A percentile compares a stretch with the other conserved stretches of the same genome.
phyloP scores from a whole-genome alignment of 805 yeast species.

The Myxozyma nipponensis region DNA sequence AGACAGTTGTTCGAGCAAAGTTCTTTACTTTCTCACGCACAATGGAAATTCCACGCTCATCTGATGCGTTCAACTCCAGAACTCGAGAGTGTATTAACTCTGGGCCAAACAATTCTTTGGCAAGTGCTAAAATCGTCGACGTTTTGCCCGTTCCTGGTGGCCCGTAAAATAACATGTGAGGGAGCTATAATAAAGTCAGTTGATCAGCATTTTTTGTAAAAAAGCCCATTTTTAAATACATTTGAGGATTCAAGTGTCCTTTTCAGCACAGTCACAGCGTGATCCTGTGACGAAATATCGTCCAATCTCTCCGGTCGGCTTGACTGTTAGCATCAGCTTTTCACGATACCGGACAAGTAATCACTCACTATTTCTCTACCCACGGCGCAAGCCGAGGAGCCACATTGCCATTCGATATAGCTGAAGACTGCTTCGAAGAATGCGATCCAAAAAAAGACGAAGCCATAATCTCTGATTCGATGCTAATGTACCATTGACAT shows the following conservation, averaged over 20 bases:
- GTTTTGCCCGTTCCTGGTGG: constrained; percentile 95
- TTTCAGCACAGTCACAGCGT: constrained; percentile 77
- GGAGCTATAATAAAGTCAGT: constrained; percentile 41
- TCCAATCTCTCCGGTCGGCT: constrained; percentile 80
- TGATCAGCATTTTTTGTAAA: neutral
- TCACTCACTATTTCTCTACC: constrained; percentile 76
- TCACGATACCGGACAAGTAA: neutral
- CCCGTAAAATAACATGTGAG: constrained; percentile 89
- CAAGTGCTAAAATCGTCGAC: constrained; percentile 78
- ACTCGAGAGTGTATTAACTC: constrained; percentile 63
- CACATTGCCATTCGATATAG: neutral
- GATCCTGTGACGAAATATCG: constrained; percentile 89
- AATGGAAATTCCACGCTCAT: constrained; percentile 84
- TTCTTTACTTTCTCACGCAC: constrained; percentile 81
- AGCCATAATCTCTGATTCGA: neutral
- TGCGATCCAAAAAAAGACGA: neutral
- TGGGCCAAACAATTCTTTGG: constrained; percentile 77
- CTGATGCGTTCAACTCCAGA: constrained; percentile 82
- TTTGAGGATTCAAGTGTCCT: constrained; percentile 76
- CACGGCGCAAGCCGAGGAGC: constrained; percentile 51
- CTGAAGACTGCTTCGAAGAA: neutral
- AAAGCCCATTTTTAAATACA: too few relatives aligned
- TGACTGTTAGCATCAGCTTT: constrained; percentile 1
- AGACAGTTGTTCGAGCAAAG: constrained; percentile 79
- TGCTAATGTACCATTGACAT: too few relatives aligned